Conservation (phyloP, 2,329 filamentous ascomycete species). For the Cytospora leucostoma region DNA sequence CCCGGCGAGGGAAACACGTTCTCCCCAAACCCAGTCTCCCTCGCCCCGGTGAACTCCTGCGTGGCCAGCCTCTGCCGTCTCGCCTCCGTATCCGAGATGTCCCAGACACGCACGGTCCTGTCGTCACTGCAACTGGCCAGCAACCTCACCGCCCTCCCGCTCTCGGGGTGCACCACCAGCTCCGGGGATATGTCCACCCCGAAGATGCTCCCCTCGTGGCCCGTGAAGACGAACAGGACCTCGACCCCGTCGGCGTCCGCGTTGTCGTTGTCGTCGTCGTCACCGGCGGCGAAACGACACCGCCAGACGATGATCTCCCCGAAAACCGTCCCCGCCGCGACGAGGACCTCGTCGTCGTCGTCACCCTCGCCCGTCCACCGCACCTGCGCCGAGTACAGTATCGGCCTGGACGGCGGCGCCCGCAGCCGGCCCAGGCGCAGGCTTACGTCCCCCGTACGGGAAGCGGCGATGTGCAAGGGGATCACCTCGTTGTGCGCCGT, state of each 20-base stretch:
- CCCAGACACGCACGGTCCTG: constrained; percentile 84
- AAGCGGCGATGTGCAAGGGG: constrained; percentile 43
- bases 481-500: constrained; percentile 88
- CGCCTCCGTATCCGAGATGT: constrained; percentile 62
- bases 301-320: constrained; percentile 93
- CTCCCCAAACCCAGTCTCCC: constrained; percentile 66
- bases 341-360: constrained; percentile 62
- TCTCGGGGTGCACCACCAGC: constrained; percentile 43
- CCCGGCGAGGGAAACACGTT: constrained; percentile 35
- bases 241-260: constrained; percentile 36
- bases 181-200: constrained; percentile 75
- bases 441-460: constrained; percentile 4
- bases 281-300: constrained; percentile 47
- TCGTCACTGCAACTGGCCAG: constrained; percentile 95
- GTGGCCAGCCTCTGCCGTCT: constrained; percentile 33
- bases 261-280: neutral
- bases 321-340: constrained; percentile 90
- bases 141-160: constrained; percentile 51
- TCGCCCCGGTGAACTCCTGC: constrained; percentile 38
- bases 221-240: constrained; percentile 57
- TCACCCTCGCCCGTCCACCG: constrained; percentile 63
- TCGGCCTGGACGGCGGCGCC: constrained; percentile 70
- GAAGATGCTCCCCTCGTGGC: constrained; percentile 92
- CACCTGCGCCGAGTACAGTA: constrained; percentile 83
- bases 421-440: constrained; percentile 52